A percentile compares a stretch with the other conserved stretches of the same genome.
These are phyloP conservation scores for Eremomyces bilateralis DNA, from an alignment of 495 filamentous ascomycete genomes.

Conservation along the genomic window DNA sequence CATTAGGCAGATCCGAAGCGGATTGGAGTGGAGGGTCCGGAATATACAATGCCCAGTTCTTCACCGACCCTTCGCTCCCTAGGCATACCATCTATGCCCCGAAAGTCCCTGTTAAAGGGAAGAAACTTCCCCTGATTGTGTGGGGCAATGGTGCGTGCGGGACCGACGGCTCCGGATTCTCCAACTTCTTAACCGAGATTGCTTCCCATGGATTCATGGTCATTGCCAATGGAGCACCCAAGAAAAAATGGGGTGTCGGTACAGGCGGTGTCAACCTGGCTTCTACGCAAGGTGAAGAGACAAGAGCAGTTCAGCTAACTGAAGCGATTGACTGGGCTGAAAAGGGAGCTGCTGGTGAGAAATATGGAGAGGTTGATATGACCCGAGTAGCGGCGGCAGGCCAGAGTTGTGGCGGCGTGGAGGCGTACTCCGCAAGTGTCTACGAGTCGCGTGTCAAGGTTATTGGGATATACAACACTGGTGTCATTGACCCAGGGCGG, in stretches of 20 bases:
- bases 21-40: not conserved
- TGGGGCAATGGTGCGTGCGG: not conserved
- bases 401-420: too few relatives aligned
- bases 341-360: not conserved
- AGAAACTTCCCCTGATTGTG: not conserved
- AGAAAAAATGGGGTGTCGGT: not conserved
- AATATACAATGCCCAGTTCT: not conserved
- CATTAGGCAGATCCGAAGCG: not conserved
- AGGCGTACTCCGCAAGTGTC: not conserved
- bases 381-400: not conserved
- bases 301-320: not conserved
- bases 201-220: not conserved
- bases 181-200: constrained; percentile 1
- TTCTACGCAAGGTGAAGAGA: not conserved
- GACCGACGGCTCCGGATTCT: not conserved
- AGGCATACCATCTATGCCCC: not conserved
- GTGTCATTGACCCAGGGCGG: not conserved
- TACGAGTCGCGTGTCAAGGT: not conserved
- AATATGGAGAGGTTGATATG: not conserved
- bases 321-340: not conserved
- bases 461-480: not conserved
- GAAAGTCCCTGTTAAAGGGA: not conserved
- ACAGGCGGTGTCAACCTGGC: too few relatives aligned
- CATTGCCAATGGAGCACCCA: not conserved
- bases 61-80: not conserved